Base-by-base conservation (phyloP, 2,329 filamentous ascomycete species). In the Parafenestella ontariensis region DNA sequence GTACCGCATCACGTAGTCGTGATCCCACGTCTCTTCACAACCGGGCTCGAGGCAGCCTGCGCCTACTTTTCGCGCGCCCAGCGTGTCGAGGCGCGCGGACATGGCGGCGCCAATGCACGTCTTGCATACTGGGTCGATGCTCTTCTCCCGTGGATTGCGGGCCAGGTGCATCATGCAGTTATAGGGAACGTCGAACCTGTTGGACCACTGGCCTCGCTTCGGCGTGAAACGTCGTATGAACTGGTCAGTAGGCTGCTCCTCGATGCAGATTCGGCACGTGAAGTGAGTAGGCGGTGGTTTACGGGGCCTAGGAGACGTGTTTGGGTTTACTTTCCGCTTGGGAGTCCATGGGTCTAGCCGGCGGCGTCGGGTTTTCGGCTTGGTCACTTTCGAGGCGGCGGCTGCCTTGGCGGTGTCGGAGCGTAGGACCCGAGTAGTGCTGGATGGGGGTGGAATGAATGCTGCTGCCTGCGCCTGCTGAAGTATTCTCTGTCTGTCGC, bases 181-280 rank as follows among this genome's bases (percentile, higher is more conserved):
- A 3, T 10, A n/a, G 5, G 69, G 70, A 15, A 62, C 52, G 21
- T 69, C 61, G 1, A 47, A 13, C 1, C 24, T 1, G 8, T 3
- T 5, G 15, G 18, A 18, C 10, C 7, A 43, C 15, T 10, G 21
- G 11, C 41, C 39, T 20, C 59, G 57, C 11, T 40, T 55, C 2
- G 43, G 52, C 11, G 60, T 21, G 6, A 62, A 28, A 59, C 64
- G 70, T 18, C 24, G 43, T n/a, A 68, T 50, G 36, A 71, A 72
- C 5, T 59, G 21, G 1, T 52, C 50, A 1, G 28, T 46, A 3
- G 63, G 34, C 10, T 60, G 56, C 21, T 64, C 58, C 11, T 62
- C 61, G 21, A 65, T 58, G 36, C 66, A 70, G 10, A 68, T 68
- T 0, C 65, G 62, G 48, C 66, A 70, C n/a, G 61, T 68, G 49